Conservation (phyloP, 2,329 filamentous ascomycete species). For the Orbilia quercus region DNA sequence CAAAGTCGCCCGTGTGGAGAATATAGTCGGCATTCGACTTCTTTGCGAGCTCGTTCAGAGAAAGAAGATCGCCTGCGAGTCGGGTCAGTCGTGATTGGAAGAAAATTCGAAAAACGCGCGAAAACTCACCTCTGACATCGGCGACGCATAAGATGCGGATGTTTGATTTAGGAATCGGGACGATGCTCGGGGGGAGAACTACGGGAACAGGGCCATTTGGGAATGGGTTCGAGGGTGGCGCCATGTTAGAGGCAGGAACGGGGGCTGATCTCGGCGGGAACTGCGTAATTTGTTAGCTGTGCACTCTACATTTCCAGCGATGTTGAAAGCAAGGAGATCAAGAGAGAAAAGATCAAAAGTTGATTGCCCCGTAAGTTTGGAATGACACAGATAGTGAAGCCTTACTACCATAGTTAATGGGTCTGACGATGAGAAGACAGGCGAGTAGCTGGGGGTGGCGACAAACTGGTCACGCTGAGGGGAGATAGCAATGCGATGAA, state of each 20-base stretch:
- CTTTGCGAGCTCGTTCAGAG: slow-evolving; percentile 94
- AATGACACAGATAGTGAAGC: slow-evolving; percentile 11
- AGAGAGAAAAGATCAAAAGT: slow-evolving; percentile 8
- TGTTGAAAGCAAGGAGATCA: background rate
- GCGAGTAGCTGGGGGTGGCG: slow-evolving; percentile 1
- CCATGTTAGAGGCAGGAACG: slow-evolving; percentile 35
- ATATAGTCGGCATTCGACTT: slow-evolving; percentile 96
- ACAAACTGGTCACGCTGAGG: background rate
- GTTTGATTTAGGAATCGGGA: slow-evolving; percentile 62
- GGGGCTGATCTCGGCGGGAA: slow-evolving; percentile 33
- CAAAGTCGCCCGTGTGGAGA: slow-evolving; percentile 98
- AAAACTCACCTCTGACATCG: slow-evolving; percentile 74
- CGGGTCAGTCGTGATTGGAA: slow-evolving; percentile 28
- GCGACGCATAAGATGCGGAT: slow-evolving; percentile 77
- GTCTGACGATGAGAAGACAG: background rate
- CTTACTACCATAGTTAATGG: slow-evolving; percentile 39
- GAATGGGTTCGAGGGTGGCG: slow-evolving; percentile 35
- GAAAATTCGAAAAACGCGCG: slow-evolving; percentile 34
- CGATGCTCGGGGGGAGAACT: slow-evolving; percentile 47
- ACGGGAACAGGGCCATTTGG: slow-evolving; percentile 53
- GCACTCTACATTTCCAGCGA: slow-evolving; percentile 4
- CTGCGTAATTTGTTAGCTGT: slow-evolving; percentile 29
- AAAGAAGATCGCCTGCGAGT: slow-evolving; percentile 85
- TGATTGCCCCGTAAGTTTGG: slow-evolving; percentile 4
- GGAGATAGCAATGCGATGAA: background rate